Evolutionary conservation across 768 basidiomycete species (phyloP).

Genomic region (Paxillus ammoniavirescens): DNA sequence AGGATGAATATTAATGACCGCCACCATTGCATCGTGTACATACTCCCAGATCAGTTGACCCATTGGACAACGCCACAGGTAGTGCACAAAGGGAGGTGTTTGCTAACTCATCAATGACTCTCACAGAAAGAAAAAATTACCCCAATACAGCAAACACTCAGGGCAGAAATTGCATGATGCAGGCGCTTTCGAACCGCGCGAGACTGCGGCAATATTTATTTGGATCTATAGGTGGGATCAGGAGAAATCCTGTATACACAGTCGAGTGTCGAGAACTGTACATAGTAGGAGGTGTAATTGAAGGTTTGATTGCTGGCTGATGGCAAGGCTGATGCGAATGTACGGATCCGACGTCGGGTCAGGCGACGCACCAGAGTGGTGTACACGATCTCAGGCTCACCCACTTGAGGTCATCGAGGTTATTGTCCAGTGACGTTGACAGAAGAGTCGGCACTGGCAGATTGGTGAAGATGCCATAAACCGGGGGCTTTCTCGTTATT

Average conservation of each 20-base stretch:
- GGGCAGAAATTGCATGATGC: too few species aligned
- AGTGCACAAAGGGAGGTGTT: not conserved
- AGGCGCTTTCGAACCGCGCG: not conserved
- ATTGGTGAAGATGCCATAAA: not conserved
- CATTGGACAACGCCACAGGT: not conserved
- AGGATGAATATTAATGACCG: not conserved
- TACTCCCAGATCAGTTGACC: not conserved
- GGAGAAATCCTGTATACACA: not conserved
- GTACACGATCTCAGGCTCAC: not conserved
- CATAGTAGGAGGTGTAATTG: not conserved
- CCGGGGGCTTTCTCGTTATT: not conserved
- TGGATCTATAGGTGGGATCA: not conserved
- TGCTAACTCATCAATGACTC: not conserved
- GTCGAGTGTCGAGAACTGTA: too few species aligned
- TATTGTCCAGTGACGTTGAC: constrained; percentile 1
- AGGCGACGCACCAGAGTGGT: not conserved
- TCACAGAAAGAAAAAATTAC: not conserved
- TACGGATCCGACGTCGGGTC: not conserved
- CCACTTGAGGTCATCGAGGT: not conserved
- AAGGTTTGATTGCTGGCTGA: too few species aligned
- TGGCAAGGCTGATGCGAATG: too few species aligned
- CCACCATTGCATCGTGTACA: not conserved
- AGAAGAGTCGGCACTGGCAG: not conserved
- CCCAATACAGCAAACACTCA: not conserved
- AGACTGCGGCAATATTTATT: not conserved